A percentile compares a stretch with the other conserved stretches of the same genome.
These are phyloP conservation scores for Vaccinium macrocarpon DNA, from an alignment of 148 eudicot species.

Conservation along the genomic window DNA sequence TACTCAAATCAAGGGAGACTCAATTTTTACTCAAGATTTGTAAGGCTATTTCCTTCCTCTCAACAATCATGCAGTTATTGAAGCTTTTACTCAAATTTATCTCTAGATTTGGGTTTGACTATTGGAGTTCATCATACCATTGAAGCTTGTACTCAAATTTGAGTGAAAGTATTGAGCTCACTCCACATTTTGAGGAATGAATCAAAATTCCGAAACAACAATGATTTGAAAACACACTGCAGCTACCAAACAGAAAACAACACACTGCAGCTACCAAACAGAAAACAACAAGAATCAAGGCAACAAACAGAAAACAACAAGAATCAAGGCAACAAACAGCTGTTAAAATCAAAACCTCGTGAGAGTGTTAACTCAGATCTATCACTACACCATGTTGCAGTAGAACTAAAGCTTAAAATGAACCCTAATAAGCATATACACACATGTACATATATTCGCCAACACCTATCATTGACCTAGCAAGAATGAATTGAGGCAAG, in stretches of 20 bases:
- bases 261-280: not conserved
- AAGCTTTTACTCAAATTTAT: too few relatives aligned
- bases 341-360: not conserved
- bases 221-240: not conserved
- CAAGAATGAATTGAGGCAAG: not conserved
- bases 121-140: too few relatives aligned
- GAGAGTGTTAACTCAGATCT: not conserved
- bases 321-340: not conserved
- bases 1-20: too few relatives aligned
- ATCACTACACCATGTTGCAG: not conserved
- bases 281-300: not conserved
- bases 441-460: not conserved
- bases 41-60: too few relatives aligned
- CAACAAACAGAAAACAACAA: too few relatives aligned
- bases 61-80: too few relatives aligned
- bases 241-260: not conserved
- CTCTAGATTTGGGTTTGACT: too few relatives aligned
- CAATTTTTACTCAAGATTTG: too few relatives aligned
- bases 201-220: not conserved
- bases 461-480: not conserved
- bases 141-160: too few relatives aligned
- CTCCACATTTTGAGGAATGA: too few relatives aligned
- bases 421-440: not conserved
- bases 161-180: too few relatives aligned
- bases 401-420: not conserved